These are phyloP conservation scores for Tetracentron sinense DNA, from an alignment of 164 flowering plant species.

Conservation along the genomic window DNA sequence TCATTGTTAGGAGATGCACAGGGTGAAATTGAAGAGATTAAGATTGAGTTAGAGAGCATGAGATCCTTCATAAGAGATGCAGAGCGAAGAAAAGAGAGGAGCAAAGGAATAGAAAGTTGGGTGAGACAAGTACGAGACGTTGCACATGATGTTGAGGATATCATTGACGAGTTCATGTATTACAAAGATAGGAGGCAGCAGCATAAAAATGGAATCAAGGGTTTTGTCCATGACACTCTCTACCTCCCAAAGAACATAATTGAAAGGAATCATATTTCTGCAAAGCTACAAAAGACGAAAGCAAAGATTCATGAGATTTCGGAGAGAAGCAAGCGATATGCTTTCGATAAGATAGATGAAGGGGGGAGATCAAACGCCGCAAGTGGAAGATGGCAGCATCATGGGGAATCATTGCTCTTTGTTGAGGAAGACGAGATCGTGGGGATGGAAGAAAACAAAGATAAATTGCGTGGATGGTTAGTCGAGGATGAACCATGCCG, in stretches of 20 bases:
- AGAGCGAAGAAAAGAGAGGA: slow-evolving; percentile 23
- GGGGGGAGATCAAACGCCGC: background rate
- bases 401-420: slow-evolving; percentile 26
- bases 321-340: slow-evolving; percentile 32
- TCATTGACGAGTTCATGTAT: slow-evolving; percentile 30
- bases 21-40: slow-evolving; percentile 26
- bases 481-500: slow-evolving; percentile 26
- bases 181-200: background rate
- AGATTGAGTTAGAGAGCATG: slow-evolving; percentile 34
- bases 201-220: slow-evolving; percentile 7
- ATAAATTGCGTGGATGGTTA: slow-evolving; percentile 27
- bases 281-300: slow-evolving; percentile 25
- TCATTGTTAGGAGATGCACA: slow-evolving; percentile 20
- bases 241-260: slow-evolving; percentile 18
- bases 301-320: slow-evolving; percentile 21
- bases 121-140: slow-evolving; percentile 37
- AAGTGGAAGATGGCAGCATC: slow-evolving; percentile 19
- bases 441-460: slow-evolving; percentile 33
- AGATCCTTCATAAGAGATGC: slow-evolving; percentile 35
- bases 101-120: slow-evolving; percentile 29
- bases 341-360: slow-evolving; percentile 12
- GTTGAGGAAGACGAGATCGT: slow-evolving; percentile 37
- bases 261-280: slow-evolving; percentile 15
- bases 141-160: slow-evolving; percentile 29
- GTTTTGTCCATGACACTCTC: slow-evolving; percentile 11